A percentile compares a stretch with the other conserved stretches of the same genome.
These are phyloP conservation scores for Cutaneotrichosporon daszewskae DNA, from an alignment of 1,284 basidiomycete genomes.

Conservation along the genomic window DNA sequence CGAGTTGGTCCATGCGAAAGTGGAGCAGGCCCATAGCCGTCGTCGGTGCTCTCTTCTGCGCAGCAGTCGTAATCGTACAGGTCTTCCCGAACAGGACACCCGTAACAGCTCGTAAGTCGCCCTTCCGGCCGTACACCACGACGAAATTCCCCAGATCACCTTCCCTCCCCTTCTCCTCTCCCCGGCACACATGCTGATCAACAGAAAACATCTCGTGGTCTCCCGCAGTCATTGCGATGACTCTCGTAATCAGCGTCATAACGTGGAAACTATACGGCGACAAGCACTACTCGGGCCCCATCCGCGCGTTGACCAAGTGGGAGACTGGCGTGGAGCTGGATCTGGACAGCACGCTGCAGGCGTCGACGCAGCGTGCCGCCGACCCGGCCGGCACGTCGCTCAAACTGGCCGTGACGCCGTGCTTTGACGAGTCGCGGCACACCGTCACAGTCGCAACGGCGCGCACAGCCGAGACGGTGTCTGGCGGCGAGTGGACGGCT, in stretches of 20 bases:
- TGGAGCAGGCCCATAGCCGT: constrained; percentile 36
- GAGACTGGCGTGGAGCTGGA: constrained; percentile 46
- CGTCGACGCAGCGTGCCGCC: constrained; percentile 3
- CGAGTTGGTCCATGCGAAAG: constrained; percentile 38
- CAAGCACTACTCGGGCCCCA: constrained; percentile 44
- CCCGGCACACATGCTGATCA: too few species aligned
- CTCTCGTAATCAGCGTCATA: constrained; percentile 30
- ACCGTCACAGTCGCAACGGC: constrained; percentile 5
- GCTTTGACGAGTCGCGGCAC: constrained; percentile 3
- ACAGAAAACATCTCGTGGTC: constrained; percentile 44
- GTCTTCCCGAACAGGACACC: constrained; percentile 33
- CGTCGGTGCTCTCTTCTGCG: constrained; percentile 29
- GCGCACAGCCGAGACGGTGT: constrained; percentile 5
- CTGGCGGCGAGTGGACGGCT: constrained; percentile 11
- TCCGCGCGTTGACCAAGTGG: constrained; percentile 46
- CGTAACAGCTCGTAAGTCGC: too few species aligned
- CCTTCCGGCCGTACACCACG: too few species aligned
- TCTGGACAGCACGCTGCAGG: constrained; percentile 22
- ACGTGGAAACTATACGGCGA: constrained; percentile 23
- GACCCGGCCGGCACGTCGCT: background rate
- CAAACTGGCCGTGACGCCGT: constrained; percentile 9
- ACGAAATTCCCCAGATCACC: too few species aligned
- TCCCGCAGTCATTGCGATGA: constrained; percentile 35
- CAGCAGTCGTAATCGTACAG: constrained; percentile 31
- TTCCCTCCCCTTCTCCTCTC: too few species aligned